A percentile compares a stretch with the other conserved stretches of the same genome.
Evolutionary conservation across 768 basidiomycete genomes (phyloP).

Genomic region (Lactarius sp.): DNA sequence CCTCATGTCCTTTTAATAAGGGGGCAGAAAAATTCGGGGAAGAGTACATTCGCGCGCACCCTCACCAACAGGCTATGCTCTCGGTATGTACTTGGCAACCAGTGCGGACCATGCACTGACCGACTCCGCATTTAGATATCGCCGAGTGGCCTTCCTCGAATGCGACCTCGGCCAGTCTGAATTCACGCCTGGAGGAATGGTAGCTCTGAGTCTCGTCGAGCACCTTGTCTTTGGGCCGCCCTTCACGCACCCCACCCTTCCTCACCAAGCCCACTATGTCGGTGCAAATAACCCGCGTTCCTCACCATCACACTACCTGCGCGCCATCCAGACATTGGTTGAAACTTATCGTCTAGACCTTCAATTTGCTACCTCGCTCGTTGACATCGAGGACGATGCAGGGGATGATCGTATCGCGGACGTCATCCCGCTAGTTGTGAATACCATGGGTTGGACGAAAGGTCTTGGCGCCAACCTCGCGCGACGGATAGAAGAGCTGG

Average conservation of each 20-base stretch:
- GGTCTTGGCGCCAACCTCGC: conserved; percentile 85
- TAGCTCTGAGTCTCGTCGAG: conserved; percentile 71
- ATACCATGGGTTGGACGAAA: conserved; percentile 97
- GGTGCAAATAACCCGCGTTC: conserved; percentile 75
- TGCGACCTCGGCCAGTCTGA: conserved; percentile 94
- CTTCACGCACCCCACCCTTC: conserved; percentile 75
- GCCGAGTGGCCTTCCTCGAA: conserved; percentile 85
- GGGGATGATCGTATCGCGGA: conserved; percentile 44
- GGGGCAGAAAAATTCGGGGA: conserved; percentile 84
- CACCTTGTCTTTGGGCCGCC: conserved; percentile 75
- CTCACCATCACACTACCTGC: conserved; percentile 71
- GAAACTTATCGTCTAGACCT: conserved; percentile 67
- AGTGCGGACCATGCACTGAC: background rate
- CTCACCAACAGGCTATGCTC: conserved; percentile 63
- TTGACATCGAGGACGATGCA: conserved; percentile 28
- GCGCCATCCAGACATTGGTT: conserved; percentile 59
- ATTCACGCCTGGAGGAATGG: conserved; percentile 82
- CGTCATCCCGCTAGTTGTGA: conserved; percentile 78
- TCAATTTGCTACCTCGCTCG: conserved; percentile 39
- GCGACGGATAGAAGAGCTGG: conserved; percentile 58
- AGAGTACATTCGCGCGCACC: conserved; percentile 80
- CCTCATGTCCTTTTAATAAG: conserved; percentile 49
- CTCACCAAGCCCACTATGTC: conserved; percentile 73
- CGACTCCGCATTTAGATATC: conserved; percentile 46
- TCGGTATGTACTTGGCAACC: conserved; percentile 39